Percentiles rank a stretch among this genome's conserved stretches.
These are phyloP conservation scores for Sporothrix pseudoabietina DNA, from an alignment of 2,329 filamentous ascomycete genomes.

Conservation along the genomic window DNA sequence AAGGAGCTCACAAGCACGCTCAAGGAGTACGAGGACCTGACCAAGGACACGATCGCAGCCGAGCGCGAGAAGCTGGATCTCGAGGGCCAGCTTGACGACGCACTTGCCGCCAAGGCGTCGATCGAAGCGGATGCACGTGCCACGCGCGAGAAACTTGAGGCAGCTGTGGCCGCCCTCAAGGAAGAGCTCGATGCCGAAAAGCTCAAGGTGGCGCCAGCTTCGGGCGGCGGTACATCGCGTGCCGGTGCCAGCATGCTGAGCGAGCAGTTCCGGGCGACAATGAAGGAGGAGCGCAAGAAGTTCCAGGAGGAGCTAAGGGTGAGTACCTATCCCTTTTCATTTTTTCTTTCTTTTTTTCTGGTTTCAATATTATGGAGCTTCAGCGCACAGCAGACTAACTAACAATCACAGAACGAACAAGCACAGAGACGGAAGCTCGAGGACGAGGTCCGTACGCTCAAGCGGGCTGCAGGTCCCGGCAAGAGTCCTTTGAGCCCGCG, in stretches of 20 bases:
- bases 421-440: conserved; percentile 51
- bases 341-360: neutral
- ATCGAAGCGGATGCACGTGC: conserved; percentile 47
- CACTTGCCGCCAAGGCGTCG: conserved; percentile 41
- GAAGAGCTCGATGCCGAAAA: conserved; percentile 56
- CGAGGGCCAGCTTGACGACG: conserved; percentile 48
- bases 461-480: conserved; percentile 47
- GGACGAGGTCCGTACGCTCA: conserved; percentile 53
- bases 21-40: conserved; percentile 57
- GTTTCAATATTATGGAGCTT: neutral
- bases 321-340: conserved; percentile 35
- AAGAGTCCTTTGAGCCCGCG: conserved; percentile 50
- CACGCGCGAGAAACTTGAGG: conserved; percentile 46
- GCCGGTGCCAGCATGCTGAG: conserved; percentile 56
- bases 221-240: conserved; percentile 43
- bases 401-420: conserved; percentile 54
- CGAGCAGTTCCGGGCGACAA: conserved; percentile 58
- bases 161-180: conserved; percentile 49
- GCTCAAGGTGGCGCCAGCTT: conserved; percentile 46
- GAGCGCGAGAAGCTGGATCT: conserved; percentile 55
- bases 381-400: conserved; percentile 34
- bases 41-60: conserved; percentile 53
- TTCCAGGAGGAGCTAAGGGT: conserved; percentile 59
- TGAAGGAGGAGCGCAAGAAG: conserved; percentile 60
- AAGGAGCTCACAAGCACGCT: conserved; percentile 54